Evolutionary conservation across 495 filamentous ascomycete genomes (phyloP).

Genomic region (Daldinia concentrica): DNA sequence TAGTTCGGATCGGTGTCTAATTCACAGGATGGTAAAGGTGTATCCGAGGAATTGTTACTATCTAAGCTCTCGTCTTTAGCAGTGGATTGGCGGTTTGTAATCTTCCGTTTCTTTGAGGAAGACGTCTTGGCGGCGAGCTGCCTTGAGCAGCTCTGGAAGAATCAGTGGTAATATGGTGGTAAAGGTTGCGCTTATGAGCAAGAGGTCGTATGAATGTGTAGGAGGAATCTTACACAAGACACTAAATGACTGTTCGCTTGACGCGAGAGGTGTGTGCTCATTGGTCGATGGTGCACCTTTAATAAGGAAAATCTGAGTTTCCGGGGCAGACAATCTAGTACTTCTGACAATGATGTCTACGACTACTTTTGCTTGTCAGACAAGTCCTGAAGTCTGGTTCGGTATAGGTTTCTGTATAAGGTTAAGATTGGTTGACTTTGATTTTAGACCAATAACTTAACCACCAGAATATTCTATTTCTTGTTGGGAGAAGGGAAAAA

Average conservation of each 20-base stretch:
- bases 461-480: conserved; percentile 7
- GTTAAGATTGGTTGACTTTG: neutral
- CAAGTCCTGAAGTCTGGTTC: neutral
- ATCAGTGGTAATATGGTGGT: conserved; percentile 31
- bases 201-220: conserved; percentile 22
- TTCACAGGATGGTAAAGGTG: conserved; percentile 60
- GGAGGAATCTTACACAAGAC: conserved; percentile 19
- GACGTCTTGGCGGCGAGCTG: conserved; percentile 88
- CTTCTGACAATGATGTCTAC: neutral
- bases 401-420: neutral
- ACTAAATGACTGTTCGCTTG: conserved; percentile 16
- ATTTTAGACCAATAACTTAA: neutral
- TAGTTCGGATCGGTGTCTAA: conserved; percentile 53
- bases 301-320: conserved; percentile 24
- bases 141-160: conserved; percentile 59
- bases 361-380: neutral
- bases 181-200: conserved; percentile 16
- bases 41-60: conserved; percentile 50
- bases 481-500: neutral
- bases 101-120: conserved; percentile 90
- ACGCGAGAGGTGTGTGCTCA: conserved; percentile 6
- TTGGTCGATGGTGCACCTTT: conserved; percentile 20
- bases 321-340: neutral
- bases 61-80: conserved; percentile 48
- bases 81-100: conserved; percentile 64